A percentile compares a stretch with the other conserved stretches of the same genome.
These are phyloP conservation scores for Acanthamoeba healyi DNA, from an alignment of 208 protist species.

Conservation along the genomic window DNA sequence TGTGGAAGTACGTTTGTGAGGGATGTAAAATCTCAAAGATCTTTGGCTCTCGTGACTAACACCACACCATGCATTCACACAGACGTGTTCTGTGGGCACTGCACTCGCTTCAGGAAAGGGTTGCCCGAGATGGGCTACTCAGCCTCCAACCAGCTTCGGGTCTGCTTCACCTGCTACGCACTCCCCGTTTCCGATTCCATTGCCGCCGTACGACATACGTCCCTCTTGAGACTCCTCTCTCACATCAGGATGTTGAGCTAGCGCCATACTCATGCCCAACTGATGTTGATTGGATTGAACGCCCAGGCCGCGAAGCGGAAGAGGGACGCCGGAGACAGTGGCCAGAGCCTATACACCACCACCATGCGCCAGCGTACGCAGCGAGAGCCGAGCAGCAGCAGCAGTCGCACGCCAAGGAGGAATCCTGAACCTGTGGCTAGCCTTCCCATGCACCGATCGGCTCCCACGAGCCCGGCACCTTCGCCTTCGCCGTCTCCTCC, in stretches of 20 bases:
- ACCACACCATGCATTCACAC: too few species aligned
- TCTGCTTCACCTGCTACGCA: conserved; percentile 49
- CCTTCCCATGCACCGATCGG: not conserved
- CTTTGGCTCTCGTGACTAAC: not conserved
- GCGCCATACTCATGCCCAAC: not conserved
- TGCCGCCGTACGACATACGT: not conserved
- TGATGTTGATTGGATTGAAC: not conserved
- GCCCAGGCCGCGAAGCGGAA: not conserved
- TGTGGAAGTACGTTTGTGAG: conserved; percentile 37
- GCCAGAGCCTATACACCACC: not conserved
- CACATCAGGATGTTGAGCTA: not conserved
- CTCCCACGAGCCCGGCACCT: not conserved
- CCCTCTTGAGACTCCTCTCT: not conserved
- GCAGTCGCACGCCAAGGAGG: not conserved
- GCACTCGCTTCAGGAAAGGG: not conserved
- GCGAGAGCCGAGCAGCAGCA: not conserved
- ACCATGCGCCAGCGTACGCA: not conserved
- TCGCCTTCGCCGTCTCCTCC: not conserved
- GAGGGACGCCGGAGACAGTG: not conserved
- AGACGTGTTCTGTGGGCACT: conserved; percentile 60
- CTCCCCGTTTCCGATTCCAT: conserved; percentile 29
- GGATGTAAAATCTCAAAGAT: not conserved
- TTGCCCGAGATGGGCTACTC: conserved; percentile 68
- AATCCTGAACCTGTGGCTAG: not conserved
- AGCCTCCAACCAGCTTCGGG: conserved; percentile 16